Conservation (phyloP, 73 alveolate genomes). For the Tetrahymena elliotti region DNA sequence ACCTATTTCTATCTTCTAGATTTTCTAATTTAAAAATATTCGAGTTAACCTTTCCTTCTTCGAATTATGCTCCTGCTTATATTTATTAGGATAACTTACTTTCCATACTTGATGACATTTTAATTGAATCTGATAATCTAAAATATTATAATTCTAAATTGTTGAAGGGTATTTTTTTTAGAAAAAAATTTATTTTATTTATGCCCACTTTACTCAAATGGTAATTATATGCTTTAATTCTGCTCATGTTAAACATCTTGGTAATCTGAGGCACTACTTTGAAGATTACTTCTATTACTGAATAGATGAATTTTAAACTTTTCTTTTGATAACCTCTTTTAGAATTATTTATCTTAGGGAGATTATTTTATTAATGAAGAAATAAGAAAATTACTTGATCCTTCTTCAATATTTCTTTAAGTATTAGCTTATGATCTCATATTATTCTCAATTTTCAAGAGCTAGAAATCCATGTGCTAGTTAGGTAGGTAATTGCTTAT, state of each 20-base stretch:
- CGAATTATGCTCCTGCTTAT: not conserved
- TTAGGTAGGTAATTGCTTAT: too few relatives aligned
- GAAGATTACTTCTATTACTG: too few relatives aligned
- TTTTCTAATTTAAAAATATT: not conserved
- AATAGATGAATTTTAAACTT: too few relatives aligned
- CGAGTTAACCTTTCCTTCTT: not conserved
- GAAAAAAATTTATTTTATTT: not conserved
- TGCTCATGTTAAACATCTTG: not conserved
- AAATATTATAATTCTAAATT: too few relatives aligned
- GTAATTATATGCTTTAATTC: not conserved
- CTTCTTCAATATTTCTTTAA: not conserved
- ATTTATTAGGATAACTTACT: not conserved
- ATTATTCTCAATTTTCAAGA: not conserved
- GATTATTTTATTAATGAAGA: not conserved
- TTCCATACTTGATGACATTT: not conserved
- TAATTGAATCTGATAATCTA: not conserved
- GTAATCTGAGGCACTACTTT: not conserved
- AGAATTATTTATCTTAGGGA: not conserved
- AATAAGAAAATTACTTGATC: not conserved
- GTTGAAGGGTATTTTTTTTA: not conserved
- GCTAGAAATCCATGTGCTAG: not conserved
- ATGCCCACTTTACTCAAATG: not conserved
- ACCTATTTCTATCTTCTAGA: too few relatives aligned
- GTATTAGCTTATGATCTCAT: not conserved
- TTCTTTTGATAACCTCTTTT: not conserved